Percentiles rank a stretch among this genome's conserved stretches.
Conservation (phyloP, 2,329 filamentous ascomycete genomes). For the Tolypocladium tundrense region DNA sequence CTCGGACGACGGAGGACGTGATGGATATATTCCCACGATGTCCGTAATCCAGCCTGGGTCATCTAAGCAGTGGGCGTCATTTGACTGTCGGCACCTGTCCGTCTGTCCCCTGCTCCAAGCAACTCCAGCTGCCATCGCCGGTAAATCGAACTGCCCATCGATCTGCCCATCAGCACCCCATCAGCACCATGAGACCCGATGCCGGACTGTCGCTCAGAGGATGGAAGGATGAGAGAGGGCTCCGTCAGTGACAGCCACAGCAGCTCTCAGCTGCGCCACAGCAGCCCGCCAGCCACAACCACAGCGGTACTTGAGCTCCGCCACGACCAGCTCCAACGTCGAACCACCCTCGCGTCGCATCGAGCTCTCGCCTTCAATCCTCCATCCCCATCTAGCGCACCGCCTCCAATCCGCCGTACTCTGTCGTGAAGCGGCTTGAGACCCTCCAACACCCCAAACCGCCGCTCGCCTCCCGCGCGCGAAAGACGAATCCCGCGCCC, state of each 20-base stretch:
- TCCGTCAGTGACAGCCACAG: neutral
- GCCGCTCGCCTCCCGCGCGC: neutral
- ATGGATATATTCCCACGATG: too few relatives aligned
- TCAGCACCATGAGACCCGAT: too few relatives aligned
- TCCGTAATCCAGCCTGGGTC: too few relatives aligned
- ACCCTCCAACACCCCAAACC: neutral
- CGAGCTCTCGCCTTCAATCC: neutral
- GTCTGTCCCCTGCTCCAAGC: too few relatives aligned
- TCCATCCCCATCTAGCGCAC: neutral
- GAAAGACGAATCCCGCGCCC: neutral
- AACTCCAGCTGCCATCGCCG: too few relatives aligned
- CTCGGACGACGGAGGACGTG: too few relatives aligned
- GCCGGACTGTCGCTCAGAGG: too few relatives aligned
- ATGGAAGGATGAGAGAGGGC: neutral
- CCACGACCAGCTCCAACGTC: neutral
- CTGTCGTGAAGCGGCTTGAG: neutral
- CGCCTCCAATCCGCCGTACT: neutral
- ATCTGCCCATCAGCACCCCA: too few relatives aligned
- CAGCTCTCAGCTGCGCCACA: neutral
- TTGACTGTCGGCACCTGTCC: too few relatives aligned
- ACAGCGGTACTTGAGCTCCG: neutral
- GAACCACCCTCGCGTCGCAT: neutral
- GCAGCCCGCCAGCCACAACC: neutral
- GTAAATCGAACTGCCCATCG: too few relatives aligned
- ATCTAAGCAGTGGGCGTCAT: too few relatives aligned